A percentile compares a stretch with the other conserved stretches of the same genome.
phyloP scores from a whole-genome alignment of 148 eudicot species.

The Chenopodium berlandieri region DNA sequence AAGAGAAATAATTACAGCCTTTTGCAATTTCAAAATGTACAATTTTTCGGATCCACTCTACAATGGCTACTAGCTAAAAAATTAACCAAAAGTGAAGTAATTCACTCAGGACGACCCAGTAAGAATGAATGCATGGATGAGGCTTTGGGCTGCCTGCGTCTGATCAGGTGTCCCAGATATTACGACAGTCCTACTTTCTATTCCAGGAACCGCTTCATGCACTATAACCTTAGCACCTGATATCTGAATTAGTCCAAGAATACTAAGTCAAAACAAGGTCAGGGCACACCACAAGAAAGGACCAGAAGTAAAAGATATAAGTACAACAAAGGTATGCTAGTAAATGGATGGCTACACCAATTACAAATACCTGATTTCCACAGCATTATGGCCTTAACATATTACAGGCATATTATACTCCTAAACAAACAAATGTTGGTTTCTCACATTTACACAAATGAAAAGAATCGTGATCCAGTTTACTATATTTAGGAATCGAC shows the following conservation, averaged over 20 bases:
- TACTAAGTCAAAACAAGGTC: neutral
- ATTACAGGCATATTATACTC: neutral
- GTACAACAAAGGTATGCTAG: neutral
- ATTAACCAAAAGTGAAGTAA: neutral
- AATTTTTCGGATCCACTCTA: neutral
- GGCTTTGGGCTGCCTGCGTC: slow-evolving; percentile 90
- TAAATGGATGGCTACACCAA: neutral
- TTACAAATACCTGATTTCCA: neutral
- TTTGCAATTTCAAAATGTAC: neutral
- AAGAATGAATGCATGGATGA: slow-evolving; percentile 77
- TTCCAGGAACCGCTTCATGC: slow-evolving; percentile 54
- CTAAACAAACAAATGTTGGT: neutral
- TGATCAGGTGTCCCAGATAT: slow-evolving; percentile 80
- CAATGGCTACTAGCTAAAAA: neutral
- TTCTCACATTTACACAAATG: neutral
- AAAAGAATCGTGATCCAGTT: neutral
- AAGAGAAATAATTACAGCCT: neutral
- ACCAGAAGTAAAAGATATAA: neutral
- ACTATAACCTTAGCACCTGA: slow-evolving; percentile 77
- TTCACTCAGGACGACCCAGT: slow-evolving; percentile 42
- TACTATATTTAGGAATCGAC: too few species aligned
- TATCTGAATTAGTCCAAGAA: slow-evolving; percentile 46
- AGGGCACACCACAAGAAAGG: neutral
- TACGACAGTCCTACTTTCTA: slow-evolving; percentile 44
- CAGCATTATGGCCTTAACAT: too few species aligned